These are phyloP conservation scores for Epichloe uncinata DNA, from an alignment of 2,329 filamentous ascomycete genomes.

Conservation along the genomic window DNA sequence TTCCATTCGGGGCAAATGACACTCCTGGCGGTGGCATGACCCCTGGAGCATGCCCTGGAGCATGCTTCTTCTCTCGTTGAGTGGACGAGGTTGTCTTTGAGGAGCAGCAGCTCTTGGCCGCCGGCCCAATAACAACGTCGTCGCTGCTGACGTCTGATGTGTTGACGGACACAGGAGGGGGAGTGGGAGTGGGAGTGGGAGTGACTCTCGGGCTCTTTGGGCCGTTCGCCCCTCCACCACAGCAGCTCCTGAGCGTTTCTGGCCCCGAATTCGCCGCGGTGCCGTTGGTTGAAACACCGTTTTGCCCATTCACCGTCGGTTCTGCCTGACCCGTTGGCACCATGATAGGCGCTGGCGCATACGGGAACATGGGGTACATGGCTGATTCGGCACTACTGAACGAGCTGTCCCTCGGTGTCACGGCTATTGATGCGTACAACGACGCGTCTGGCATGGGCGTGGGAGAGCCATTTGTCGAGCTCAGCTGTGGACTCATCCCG, in stretches of 20 bases:
- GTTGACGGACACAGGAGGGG: constrained; percentile 1
- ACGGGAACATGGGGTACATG: constrained; percentile 21
- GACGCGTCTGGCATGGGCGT: constrained; percentile 11
- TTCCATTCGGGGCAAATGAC: constrained; percentile 12
- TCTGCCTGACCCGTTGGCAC: constrained; percentile 9
- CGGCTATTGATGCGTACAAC: constrained; percentile 16
- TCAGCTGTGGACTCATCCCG: constrained; percentile 12
- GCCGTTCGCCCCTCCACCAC: constrained; percentile 9
- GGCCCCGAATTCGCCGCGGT: constrained; percentile 2
- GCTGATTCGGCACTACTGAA: constrained; percentile 12
- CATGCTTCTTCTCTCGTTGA: constrained; percentile 11
- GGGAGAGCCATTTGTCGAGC: constrained; percentile 10
- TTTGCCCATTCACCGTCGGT: constrained; percentile 10
- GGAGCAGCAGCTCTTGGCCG: constrained; percentile 19
- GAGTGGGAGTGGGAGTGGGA: not conserved
- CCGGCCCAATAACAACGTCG: constrained; percentile 3
- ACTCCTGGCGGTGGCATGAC: constrained; percentile 10
- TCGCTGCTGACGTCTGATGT: constrained; percentile 7
- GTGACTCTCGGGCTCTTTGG: not conserved
- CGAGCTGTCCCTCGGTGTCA: constrained; percentile 14
- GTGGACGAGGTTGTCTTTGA: constrained; percentile 7
- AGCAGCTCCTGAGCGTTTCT: constrained; percentile 11
- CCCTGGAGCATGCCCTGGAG: constrained; percentile 9
- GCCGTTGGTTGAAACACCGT: constrained; percentile 10
- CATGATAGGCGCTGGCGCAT: constrained; percentile 15